phyloP scores from a whole-genome alignment of 192 early-diverging fungal genomes.

The Powellomyces hirtus region DNA sequence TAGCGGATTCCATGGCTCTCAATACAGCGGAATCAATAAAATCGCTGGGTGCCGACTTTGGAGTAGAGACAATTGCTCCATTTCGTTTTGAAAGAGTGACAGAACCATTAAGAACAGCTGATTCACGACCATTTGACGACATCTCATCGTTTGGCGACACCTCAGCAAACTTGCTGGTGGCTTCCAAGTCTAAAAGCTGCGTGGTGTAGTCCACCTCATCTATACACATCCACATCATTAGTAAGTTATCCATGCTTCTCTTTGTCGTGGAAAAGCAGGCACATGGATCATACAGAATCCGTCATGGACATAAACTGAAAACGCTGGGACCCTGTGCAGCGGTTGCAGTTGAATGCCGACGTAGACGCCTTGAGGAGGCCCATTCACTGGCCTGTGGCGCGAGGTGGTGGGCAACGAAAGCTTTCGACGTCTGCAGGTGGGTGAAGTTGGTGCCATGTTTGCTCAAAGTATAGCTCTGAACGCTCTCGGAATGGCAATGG shows the following conservation, averaged over 20 bases:
- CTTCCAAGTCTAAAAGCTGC: constrained; percentile 41
- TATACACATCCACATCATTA: background rate
- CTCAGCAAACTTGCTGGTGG: background rate
- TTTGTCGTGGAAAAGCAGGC: background rate
- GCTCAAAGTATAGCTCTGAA: no score
- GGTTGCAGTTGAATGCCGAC: constrained; percentile 54
- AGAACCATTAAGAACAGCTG: background rate
- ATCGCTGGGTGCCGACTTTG: background rate
- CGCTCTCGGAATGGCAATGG: no score
- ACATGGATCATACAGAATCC: constrained; percentile 46
- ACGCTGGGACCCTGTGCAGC: constrained; percentile 21
- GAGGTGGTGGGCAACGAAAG: no score
- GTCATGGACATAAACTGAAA: constrained; percentile 68
- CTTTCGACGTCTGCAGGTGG: no score
- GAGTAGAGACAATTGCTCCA: background rate
- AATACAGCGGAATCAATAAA: background rate
- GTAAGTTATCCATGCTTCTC: background rate
- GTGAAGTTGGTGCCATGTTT: no score
- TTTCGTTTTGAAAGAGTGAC: no score
- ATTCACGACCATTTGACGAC: background rate
- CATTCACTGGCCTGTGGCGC: no score
- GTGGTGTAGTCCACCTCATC: constrained; percentile 54
- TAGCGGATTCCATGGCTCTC: constrained; percentile 45
- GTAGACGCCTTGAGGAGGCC: constrained; percentile 48
- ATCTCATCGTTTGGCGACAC: background rate